Evolutionary conservation across 352 stramenopile species (phyloP).

Genomic region (Globisporangium recalcitrans): DNA sequence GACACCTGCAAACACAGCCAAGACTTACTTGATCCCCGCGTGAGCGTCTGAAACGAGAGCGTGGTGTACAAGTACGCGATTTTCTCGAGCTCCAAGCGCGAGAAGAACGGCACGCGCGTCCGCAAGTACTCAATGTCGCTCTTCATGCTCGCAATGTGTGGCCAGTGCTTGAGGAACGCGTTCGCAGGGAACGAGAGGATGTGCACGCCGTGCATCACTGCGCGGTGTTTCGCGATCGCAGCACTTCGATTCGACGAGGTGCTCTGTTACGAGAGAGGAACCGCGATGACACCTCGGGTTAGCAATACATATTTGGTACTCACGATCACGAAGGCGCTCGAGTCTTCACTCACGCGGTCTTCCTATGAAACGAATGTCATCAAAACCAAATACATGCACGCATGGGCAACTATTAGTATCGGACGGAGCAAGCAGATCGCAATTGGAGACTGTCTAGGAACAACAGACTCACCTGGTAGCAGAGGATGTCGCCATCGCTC

Average conservation of each 20-base stretch:
- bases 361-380: constrained; percentile 21
- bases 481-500: constrained; percentile 61
- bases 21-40: constrained; percentile 37
- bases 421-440: background rate
- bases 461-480: constrained; percentile 39
- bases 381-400: background rate
- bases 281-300: too few species aligned
- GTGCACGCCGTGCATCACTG: constrained; percentile 45
- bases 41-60: constrained; percentile 38
- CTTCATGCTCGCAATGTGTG: constrained; percentile 23
- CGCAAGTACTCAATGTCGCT: constrained; percentile 48
- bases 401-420: background rate
- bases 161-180: constrained; percentile 47
- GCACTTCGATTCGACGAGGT: constrained; percentile 1
- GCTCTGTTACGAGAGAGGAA: background rate
- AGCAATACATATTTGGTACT: background rate
- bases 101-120: constrained; percentile 33
- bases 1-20: background rate
- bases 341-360: constrained; percentile 33
- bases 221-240: constrained; percentile 24
- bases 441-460: background rate
- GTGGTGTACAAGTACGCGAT: constrained; percentile 55
- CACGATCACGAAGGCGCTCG: constrained; percentile 44
- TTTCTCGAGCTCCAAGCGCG: constrained; percentile 42
- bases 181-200: constrained; percentile 47